These are phyloP conservation scores for Trebouxia gelatinosa DNA, from an alignment of 163 green algal genomes.

Conservation along the genomic window DNA sequence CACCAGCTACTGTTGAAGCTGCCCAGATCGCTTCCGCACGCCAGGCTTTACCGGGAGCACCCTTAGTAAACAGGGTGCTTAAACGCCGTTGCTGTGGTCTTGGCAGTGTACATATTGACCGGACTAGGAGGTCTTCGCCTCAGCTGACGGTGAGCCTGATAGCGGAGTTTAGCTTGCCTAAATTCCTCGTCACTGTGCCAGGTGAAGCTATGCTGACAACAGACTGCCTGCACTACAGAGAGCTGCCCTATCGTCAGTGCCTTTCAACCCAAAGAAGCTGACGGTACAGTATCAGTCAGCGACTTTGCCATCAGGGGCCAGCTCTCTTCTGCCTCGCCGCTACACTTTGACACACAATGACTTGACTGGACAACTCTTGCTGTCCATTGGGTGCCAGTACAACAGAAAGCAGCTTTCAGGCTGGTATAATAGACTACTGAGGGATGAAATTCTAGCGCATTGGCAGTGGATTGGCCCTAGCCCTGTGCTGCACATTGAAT, in stretches of 20 bases:
- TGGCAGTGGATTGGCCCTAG: slow-evolving; percentile 55
- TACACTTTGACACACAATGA: slow-evolving; percentile 98
- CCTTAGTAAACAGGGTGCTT: too few relatives aligned
- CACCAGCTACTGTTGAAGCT: too few relatives aligned
- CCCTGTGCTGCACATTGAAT: slow-evolving; percentile 83
- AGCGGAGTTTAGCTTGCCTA: too few relatives aligned
- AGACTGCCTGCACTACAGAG: not conserved
- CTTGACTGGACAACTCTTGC: slow-evolving; percentile 78
- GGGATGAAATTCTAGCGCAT: slow-evolving; percentile 89
- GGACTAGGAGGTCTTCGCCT: too few relatives aligned
- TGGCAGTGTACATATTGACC: too few relatives aligned
- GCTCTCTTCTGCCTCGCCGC: slow-evolving; percentile 31
- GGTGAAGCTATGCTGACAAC: not conserved
- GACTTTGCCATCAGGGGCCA: not conserved
- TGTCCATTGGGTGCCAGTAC: slow-evolving; percentile 79
- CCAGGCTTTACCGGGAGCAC: too few relatives aligned
- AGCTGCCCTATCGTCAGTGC: slow-evolving; percentile 69
- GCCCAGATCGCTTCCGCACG: too few relatives aligned
- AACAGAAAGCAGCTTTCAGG: slow-evolving; percentile 81
- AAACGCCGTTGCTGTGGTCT: too few relatives aligned
- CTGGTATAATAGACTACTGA: slow-evolving; percentile 86
- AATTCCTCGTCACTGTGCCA: too few relatives aligned
- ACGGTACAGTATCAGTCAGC: slow-evolving; percentile 42
- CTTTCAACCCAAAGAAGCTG: slow-evolving; percentile 80
- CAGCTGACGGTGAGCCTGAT: too few relatives aligned